Evolutionary conservation across 371 early-diverging fungal species (phyloP).

Genomic region (Mucor saturninus): DNA sequence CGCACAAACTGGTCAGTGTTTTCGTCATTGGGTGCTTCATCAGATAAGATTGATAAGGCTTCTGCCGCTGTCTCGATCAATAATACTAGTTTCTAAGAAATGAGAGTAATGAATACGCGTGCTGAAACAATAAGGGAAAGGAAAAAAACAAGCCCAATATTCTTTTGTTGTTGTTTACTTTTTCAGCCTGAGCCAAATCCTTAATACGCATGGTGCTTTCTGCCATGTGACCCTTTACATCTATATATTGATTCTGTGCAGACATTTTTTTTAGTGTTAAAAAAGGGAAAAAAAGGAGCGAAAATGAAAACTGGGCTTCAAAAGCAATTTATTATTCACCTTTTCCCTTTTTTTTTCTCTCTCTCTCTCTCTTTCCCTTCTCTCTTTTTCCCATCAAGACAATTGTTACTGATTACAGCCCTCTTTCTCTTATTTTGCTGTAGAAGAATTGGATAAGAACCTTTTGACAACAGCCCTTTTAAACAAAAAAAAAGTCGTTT

Average conservation of each 20-base stretch:
- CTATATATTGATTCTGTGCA: constrained; percentile 13
- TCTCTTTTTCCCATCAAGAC: background rate
- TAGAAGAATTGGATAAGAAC: background rate
- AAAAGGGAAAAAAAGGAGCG: background rate
- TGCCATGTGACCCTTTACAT: constrained; percentile 32
- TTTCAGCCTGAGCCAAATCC: constrained; percentile 49
- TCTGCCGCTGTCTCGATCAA: constrained; percentile 51
- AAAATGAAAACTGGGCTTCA: background rate
- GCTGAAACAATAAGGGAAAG: too few relatives aligned
- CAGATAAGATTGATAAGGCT: constrained; percentile 40
- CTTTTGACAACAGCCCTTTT: background rate
- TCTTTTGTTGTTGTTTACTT: constrained; percentile 23
- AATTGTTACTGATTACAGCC: too few relatives aligned
- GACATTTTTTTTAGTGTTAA: constrained; percentile 6
- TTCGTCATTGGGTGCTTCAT: constrained; percentile 36
- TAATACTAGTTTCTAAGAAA: constrained; percentile 44
- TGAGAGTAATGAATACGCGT: background rate
- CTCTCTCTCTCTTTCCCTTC: background rate
- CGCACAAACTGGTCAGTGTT: constrained; percentile 35
- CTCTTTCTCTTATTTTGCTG: background rate
- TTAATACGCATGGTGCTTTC: constrained; percentile 50
- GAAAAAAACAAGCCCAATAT: too few relatives aligned
- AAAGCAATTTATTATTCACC: background rate
- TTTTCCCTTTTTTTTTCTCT: background rate
- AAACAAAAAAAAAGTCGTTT: too few relatives aligned